Evolutionary conservation across 768 basidiomycete genomes (phyloP), one percentile per base, ranked within the genome.

Genomic region (Naematelia encephala): DNA sequence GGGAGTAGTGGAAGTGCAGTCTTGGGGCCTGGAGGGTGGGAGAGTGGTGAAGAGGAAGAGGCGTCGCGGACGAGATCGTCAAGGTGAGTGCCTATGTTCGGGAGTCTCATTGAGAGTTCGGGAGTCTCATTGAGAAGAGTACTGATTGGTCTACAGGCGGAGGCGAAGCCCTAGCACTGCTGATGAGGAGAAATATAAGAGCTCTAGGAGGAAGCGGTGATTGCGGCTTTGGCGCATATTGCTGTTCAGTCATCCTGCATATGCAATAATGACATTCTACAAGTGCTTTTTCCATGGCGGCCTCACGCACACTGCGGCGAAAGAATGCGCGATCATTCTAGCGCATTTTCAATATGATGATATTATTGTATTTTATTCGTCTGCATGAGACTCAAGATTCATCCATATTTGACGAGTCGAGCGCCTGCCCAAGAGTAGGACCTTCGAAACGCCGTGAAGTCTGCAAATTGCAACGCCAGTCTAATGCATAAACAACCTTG

Each of bases 1-100:
- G 66, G 70, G 44, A 57, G 59, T 49, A 26, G 26, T 26, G 53
- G 50, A 22, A 43, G 54, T 19, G 59, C 57, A 1, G 57, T 56
- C 5, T 42, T 73, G 10, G 71, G 71, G 14, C 71, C 71, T n/a
- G 66, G 61, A 21, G 71, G 71, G 10, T 73, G 71, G 71, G 66
- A 68, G 29, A 48, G 47, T 34, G 67, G 53, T 42, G 57, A 51
- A 21, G 64, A 63, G 19, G 67, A 61, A 30, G 66, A 61, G 46
- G 59, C 68, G 21, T 51, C 62, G 16, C 56, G 61, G 49, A n/a
- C n/a, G n/a, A 30, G 67, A 42, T 58, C 62, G 28, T 53, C 67
- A n/a, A 64, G 67, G 70, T 68, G 64, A 62, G 69, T 64, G n/a
- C 21, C 5, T 21, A 11, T 10, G 29, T 14, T n/a, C n/a, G n/a